Evolutionary conservation across 2,329 filamentous ascomycete species (phyloP).

Genomic region (Bipolaris oryzae): DNA sequence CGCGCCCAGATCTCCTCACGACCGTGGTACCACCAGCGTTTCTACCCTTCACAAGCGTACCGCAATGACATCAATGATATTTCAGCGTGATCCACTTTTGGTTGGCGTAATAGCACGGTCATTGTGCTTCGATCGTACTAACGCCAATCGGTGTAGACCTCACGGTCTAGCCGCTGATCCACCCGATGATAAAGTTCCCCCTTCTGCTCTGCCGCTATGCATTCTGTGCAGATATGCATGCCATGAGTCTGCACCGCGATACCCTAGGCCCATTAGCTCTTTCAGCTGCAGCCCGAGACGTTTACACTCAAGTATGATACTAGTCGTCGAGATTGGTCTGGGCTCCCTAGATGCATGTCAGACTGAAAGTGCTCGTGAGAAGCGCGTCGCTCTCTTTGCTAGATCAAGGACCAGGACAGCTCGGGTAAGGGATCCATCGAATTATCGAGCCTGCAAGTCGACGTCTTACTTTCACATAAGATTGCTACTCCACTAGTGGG

Average conservation of each 20-base stretch:
- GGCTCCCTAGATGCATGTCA: too few relatives aligned
- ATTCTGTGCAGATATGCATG: not conserved
- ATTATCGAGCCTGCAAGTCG: too few relatives aligned
- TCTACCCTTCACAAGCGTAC: slow-evolving; percentile 1
- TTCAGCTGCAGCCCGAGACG: too few relatives aligned
- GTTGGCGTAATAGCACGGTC: not conserved
- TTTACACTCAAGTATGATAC: too few relatives aligned
- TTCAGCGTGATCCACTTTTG: slow-evolving; percentile 3
- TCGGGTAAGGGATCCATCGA: too few relatives aligned
- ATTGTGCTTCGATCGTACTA: not conserved
- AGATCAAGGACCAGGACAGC: too few relatives aligned
- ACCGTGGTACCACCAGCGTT: slow-evolving; percentile 9
- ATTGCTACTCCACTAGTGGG: too few relatives aligned
- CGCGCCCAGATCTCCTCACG: slow-evolving; percentile 2
- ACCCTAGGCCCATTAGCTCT: not conserved
- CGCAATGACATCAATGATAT: slow-evolving; percentile 21
- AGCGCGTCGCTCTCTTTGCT: too few relatives aligned
- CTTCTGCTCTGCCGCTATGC: not conserved
- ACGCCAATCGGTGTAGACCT: not conserved
- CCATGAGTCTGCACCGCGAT: not conserved
- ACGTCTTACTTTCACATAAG: too few relatives aligned
- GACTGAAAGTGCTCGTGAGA: too few relatives aligned
- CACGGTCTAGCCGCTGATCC: not conserved
- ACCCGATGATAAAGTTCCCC: not conserved
- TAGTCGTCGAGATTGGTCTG: too few relatives aligned